Evolutionary conservation across 768 basidiomycete genomes (phyloP).

Genomic region (Termitomyces sp.): DNA sequence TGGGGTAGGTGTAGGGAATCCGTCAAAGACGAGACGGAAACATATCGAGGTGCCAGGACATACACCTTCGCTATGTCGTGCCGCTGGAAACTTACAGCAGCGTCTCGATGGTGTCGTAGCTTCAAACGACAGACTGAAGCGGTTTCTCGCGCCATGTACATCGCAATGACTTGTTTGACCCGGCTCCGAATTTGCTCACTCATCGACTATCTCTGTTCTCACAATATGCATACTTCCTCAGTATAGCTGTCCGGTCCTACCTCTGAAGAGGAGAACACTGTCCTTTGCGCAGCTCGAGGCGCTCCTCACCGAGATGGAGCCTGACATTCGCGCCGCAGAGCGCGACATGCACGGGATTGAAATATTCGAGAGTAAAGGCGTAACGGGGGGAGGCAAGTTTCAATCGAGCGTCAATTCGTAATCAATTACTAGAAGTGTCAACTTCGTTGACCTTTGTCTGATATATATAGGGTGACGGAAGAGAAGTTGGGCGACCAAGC

Average conservation of each 20-base stretch:
- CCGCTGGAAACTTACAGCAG: constrained; percentile 57
- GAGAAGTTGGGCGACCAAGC: no score
- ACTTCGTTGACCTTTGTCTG: no score
- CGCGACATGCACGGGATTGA: constrained; percentile 79
- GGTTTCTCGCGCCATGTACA: constrained; percentile 74
- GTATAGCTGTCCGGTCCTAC: constrained; percentile 49
- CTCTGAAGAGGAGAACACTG: constrained; percentile 50
- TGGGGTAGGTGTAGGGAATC: background rate
- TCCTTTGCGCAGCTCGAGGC: constrained; percentile 64
- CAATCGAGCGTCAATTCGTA: no score
- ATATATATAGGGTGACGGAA: no score
- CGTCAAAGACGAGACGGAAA: constrained; percentile 19
- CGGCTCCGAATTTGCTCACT: background rate
- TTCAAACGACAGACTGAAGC: constrained; percentile 63
- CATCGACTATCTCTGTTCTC: background rate
- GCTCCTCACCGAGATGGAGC: constrained; percentile 73
- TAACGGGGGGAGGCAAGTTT: constrained; percentile 68
- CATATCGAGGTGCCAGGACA: constrained; percentile 32
- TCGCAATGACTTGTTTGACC: background rate
- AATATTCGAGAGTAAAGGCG: constrained; percentile 61
- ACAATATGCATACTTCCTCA: constrained; percentile 67
- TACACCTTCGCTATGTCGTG: constrained; percentile 47
- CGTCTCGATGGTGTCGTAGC: constrained; percentile 54
- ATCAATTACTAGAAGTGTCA: no score
- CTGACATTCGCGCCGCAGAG: constrained; percentile 78